These are phyloP conservation scores for Elsinoe australis DNA, from an alignment of 2,329 filamentous ascomycete species.

Conservation along the genomic window DNA sequence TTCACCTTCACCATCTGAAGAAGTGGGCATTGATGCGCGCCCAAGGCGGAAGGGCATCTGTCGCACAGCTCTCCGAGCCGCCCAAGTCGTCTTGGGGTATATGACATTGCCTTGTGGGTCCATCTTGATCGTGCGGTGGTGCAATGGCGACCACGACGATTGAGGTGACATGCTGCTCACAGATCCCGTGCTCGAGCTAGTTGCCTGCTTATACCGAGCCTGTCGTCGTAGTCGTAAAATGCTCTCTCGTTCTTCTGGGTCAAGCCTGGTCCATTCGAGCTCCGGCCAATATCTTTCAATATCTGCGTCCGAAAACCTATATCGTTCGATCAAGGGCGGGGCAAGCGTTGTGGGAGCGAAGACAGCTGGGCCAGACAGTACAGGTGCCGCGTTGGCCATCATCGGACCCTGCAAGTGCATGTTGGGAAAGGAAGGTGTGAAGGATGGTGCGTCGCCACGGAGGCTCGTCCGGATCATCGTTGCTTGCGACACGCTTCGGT, in stretches of 20 bases:
- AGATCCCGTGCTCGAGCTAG: background rate
- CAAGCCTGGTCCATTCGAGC: background rate
- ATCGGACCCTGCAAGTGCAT: background rate
- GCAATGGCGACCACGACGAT: background rate
- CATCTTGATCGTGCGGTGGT: background rate
- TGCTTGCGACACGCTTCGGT: slow-evolving; percentile 9
- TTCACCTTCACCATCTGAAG: background rate
- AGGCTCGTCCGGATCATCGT: slow-evolving; percentile 15
- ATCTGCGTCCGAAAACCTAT: slow-evolving; percentile 1
- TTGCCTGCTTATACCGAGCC: background rate
- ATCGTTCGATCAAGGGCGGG: background rate
- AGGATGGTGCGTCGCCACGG: slow-evolving; percentile 19
- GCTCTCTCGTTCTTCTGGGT: background rate
- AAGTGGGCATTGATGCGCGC: slow-evolving; percentile 10
- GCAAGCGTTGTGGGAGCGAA: background rate
- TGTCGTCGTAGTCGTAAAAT: background rate
- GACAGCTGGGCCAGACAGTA: background rate
- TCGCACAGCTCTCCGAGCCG: background rate
- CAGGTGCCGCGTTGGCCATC: background rate
- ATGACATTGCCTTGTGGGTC: slow-evolving; percentile 16
- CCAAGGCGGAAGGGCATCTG: slow-evolving; percentile 8
- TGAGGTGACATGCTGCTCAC: background rate
- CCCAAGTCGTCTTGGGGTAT: background rate
- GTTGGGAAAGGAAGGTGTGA: slow-evolving; percentile 9
- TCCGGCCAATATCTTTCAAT: slow-evolving; percentile 5